Evolutionary conservation across 768 basidiomycete genomes (phyloP), one percentile per base, ranked within the genome.

Genomic region (Clavaria fumosa): DNA sequence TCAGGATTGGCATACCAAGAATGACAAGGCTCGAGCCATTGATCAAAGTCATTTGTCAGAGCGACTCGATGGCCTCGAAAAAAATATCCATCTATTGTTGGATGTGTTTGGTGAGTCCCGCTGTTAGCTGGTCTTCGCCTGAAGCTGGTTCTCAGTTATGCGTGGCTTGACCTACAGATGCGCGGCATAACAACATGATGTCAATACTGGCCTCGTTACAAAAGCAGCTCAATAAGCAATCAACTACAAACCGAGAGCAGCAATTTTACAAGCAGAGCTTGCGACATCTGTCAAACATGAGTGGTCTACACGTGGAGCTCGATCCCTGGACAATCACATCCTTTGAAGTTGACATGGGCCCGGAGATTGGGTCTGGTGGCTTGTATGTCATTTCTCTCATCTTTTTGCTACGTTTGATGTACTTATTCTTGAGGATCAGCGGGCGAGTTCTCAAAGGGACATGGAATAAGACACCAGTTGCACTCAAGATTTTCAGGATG

Each of bases 331-430:
- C 46, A 4, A 48, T 55, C 24, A 50, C 48, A 19, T 38, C 48
- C 2, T 48, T 51, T 23, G 53, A 55, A 12, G 50, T 55, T 14
- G 51, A 53, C 3, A 37, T 48, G 31, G 49, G 47, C 4, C 39
- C 37, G 5, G 32, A 41, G 31, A 52, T 54, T 28, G 54, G 53
- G 4, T 18, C 45, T 12, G 54, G 54, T 5, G 53, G 48, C 19
- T 55, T 55, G 50, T 50, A 31, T 12, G 50, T 46, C 31, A 4
- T n/a, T 32, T 11, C 4, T 11, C 18, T 33, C 19, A 37, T 24
- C 12, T 26, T 12, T 4, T 30, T 24, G 7, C 9, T 9, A 14
- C 23, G 4, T 9, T 28, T 12, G 9, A 10, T 23, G 4, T 4
- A 15, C 11, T 12, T 31, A 7, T 28, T 14, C 26, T 7, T 14